These are phyloP conservation scores for Lachancea sp. DNA, from an alignment of 805 yeast species.

Conservation along the genomic window DNA sequence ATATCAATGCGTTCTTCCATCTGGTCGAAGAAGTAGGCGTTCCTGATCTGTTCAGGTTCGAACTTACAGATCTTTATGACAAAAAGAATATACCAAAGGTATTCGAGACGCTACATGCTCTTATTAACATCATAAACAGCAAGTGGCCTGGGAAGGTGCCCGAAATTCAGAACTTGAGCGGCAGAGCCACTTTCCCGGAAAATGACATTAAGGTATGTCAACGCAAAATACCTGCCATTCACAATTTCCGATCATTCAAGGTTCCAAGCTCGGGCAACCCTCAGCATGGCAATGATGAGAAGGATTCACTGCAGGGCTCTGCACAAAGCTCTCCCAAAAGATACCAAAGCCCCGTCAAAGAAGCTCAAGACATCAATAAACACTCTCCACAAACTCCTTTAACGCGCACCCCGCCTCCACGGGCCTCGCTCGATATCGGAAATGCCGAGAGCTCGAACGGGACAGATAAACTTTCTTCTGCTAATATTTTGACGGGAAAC, in stretches of 20 bases:
- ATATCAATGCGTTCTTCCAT: slow-evolving; percentile 75
- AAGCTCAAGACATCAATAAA: no score
- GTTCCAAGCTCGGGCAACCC: slow-evolving; percentile 15
- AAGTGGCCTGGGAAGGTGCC: slow-evolving; percentile 51
- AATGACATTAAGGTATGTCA: slow-evolving; percentile 67
- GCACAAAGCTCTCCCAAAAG: neutral
- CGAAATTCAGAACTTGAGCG: slow-evolving; percentile 54
- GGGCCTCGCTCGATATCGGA: no score
- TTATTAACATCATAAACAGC: slow-evolving; percentile 63
- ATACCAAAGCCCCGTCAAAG: neutral
- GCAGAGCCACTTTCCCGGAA: slow-evolving; percentile 50
- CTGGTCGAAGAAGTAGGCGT: slow-evolving; percentile 63
- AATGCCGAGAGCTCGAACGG: neutral
- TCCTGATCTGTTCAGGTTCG: slow-evolving; percentile 86
- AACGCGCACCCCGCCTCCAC: no score
- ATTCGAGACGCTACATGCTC: slow-evolving; percentile 85
- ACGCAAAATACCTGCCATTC: slow-evolving; percentile 56
- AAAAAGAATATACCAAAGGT: slow-evolving; percentile 90
- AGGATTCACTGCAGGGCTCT: neutral
- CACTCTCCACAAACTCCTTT: neutral
- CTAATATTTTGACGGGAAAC: neutral
- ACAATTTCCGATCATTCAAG: slow-evolving; percentile 62
- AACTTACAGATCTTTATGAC: slow-evolving; percentile 87
- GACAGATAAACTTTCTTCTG: neutral
- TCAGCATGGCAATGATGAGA: no score